These are phyloP conservation scores for Mucor indicus DNA, from an alignment of 371 early-diverging fungal species.

Conservation along the genomic window DNA sequence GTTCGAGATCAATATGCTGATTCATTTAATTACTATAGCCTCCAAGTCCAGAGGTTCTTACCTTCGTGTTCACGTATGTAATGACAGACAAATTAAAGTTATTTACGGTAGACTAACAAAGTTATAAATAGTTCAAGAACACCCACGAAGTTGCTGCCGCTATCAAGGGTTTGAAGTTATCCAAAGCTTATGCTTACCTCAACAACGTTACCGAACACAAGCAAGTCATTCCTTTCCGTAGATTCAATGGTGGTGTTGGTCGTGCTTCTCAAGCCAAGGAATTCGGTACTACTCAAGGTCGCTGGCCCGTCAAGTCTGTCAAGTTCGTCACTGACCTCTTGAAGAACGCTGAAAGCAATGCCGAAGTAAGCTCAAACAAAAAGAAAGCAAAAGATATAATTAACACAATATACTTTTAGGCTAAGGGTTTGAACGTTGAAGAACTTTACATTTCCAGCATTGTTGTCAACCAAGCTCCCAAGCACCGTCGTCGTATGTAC, in stretches of 20 bases:
- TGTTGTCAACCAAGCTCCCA: slow-evolving; percentile 98
- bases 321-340: slow-evolving; percentile 92
- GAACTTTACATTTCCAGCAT: slow-evolving; percentile 90
- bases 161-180: slow-evolving; percentile 91
- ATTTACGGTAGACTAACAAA: too few species aligned
- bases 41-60: slow-evolving; percentile 40
- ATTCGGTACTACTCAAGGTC: slow-evolving; percentile 91
- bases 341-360: slow-evolving; percentile 97
- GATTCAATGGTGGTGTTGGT: slow-evolving; percentile 97
- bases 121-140: slow-evolving; percentile 93
- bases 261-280: slow-evolving; percentile 98
- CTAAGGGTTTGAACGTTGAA: slow-evolving; percentile 89
- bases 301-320: slow-evolving; percentile 99
- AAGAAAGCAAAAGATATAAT: not conserved
- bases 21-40: too few species aligned
- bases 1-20: too few species aligned
- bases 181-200: slow-evolving; percentile 94
- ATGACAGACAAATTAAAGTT: too few species aligned
- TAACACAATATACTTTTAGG: too few species aligned
- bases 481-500: slow-evolving; percentile 96
- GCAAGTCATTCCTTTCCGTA: slow-evolving; percentile 97
- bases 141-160: slow-evolving; percentile 97
- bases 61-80: slow-evolving; percentile 39
- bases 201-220: slow-evolving; percentile 96
- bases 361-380: slow-evolving; percentile 57